Percentiles rank a stretch among this genome's conserved stretches.
These are phyloP conservation scores for Aureobasidium sp. DNA, from an alignment of 2,329 filamentous ascomycete species.

Conservation along the genomic window DNA sequence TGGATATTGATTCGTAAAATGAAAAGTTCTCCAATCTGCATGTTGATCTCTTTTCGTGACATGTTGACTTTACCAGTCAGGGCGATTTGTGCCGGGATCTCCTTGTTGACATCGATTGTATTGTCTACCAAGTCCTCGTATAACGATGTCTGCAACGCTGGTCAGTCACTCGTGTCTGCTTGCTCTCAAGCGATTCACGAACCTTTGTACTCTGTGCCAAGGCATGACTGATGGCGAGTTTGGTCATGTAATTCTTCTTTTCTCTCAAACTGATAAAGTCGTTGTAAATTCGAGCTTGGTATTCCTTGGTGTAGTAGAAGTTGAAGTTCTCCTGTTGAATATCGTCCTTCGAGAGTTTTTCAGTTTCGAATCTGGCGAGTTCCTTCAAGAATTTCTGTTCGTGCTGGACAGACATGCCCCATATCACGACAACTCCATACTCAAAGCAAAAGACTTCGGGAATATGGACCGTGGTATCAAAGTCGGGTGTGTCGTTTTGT, in stretches of 20 bases:
- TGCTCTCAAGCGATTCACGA: slow-evolving; percentile 2
- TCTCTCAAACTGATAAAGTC: slow-evolving; percentile 95
- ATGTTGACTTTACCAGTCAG: slow-evolving; percentile 86
- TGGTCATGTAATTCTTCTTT: slow-evolving; percentile 96
- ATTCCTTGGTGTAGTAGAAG: slow-evolving; percentile 97
- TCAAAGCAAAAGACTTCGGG: slow-evolving; percentile 95
- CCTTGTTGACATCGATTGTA: slow-evolving; percentile 87
- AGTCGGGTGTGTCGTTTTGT: slow-evolving; percentile 50
- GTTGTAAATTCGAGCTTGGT: slow-evolving; percentile 98
- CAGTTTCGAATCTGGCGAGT: slow-evolving; percentile 85
- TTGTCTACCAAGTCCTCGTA: slow-evolving; percentile 94
- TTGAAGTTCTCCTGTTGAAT: slow-evolving; percentile 97
- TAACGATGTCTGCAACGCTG: slow-evolving; percentile 63
- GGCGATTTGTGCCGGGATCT: slow-evolving; percentile 87
- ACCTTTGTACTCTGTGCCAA: slow-evolving; percentile 93
- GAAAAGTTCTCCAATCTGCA: slow-evolving; percentile 98
- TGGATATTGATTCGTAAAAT: slow-evolving; percentile 98
- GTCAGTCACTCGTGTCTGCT: slow-evolving; percentile 13
- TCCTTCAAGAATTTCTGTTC: slow-evolving; percentile 90
- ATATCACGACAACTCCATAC: slow-evolving; percentile 95
- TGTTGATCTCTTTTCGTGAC: slow-evolving; percentile 87
- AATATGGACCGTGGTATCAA: slow-evolving; percentile 82
- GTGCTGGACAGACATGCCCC: slow-evolving; percentile 90
- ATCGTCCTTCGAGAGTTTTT: slow-evolving; percentile 81
- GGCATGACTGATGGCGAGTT: slow-evolving; percentile 91